Conservation (phyloP, 2,329 filamentous ascomycete genomes). For the Phaeosphaeriaceae sp. region DNA sequence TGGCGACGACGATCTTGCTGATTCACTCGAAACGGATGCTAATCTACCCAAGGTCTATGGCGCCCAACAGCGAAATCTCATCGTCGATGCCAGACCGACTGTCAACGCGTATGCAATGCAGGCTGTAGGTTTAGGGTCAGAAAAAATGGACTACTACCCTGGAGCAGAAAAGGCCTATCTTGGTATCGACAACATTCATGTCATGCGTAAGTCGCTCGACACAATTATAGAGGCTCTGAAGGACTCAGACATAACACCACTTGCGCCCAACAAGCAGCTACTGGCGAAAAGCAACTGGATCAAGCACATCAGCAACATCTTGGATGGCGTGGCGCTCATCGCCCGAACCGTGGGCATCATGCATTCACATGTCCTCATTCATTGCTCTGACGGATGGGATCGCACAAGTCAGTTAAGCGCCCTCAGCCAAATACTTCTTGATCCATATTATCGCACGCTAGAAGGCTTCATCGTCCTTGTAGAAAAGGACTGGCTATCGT, state of each 20-base stretch:
- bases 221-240: constrained; percentile 90
- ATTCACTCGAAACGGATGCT: constrained; percentile 45
- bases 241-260: constrained; percentile 83
- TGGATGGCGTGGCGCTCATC: constrained; percentile 85
- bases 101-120: constrained; percentile 96
- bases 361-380: constrained; percentile 93
- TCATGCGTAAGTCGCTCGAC: constrained; percentile 90
- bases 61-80: constrained; percentile 90
- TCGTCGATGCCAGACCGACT: constrained; percentile 92
- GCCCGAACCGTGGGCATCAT: constrained; percentile 87
- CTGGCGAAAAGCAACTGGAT: constrained; percentile 88
- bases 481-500: constrained; percentile 97
- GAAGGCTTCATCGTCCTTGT: constrained; percentile 93
- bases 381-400: constrained; percentile 99
- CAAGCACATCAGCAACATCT: constrained; percentile 81
- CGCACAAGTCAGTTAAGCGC: constrained; percentile 94
- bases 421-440: constrained; percentile 88
- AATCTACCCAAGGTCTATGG: constrained; percentile 70
- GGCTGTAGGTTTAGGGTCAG: constrained; percentile 88
- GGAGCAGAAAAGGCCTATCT: constrained; percentile 90
- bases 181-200: constrained; percentile 97
- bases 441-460: constrained; percentile 92
- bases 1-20: constrained; percentile 38
- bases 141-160: constrained; percentile 97
- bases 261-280: constrained; percentile 81